phyloP scores from a whole-genome alignment of 2,329 filamentous ascomycete species.

The Penicillium sp. region DNA sequence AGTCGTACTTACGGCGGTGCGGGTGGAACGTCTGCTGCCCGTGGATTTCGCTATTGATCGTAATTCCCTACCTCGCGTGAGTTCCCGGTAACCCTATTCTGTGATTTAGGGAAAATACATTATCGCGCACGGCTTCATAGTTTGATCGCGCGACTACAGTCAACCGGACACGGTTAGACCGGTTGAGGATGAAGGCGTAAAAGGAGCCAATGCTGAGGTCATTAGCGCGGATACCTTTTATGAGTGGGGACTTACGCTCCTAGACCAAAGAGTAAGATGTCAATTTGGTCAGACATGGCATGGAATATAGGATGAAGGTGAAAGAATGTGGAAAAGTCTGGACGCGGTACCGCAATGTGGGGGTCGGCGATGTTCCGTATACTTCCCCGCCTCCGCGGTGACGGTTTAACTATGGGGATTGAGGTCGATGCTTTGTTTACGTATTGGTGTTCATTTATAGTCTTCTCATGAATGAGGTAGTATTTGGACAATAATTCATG shows the following conservation, averaged over 20 bases:
- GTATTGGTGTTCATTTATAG: too few relatives aligned
- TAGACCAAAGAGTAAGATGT: slow-evolving; percentile 50
- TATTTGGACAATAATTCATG: not conserved
- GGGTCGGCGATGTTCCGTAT: slow-evolving; percentile 2
- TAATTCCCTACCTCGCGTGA: too few relatives aligned
- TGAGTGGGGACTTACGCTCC: slow-evolving; percentile 45
- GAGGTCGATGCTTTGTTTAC: slow-evolving; percentile 68
- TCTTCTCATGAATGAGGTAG: too few relatives aligned
- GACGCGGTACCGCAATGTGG: slow-evolving; percentile 3
- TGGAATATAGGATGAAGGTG: too few relatives aligned
- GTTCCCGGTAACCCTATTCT: too few relatives aligned
- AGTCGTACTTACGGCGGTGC: slow-evolving; percentile 34
- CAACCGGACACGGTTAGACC: slow-evolving; percentile 37
- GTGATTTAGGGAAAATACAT: too few relatives aligned
- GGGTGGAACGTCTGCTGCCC: slow-evolving; percentile 34
- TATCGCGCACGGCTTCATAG: slow-evolving; percentile 39
- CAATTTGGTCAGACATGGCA: slow-evolving; percentile 30
- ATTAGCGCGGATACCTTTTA: not conserved
- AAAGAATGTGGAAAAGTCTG: too few relatives aligned
- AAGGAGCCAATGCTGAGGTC: slow-evolving; percentile 51
- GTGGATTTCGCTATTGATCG: slow-evolving; percentile 40
- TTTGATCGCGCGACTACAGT: slow-evolving; percentile 45
- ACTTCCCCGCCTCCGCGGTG: too few relatives aligned
- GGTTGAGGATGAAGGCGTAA: slow-evolving; percentile 51
- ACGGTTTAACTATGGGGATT: slow-evolving; percentile 62